Evolutionary conservation across 371 early-diverging fungal species (phyloP).

Genomic region (Catenaria anguillulae): DNA sequence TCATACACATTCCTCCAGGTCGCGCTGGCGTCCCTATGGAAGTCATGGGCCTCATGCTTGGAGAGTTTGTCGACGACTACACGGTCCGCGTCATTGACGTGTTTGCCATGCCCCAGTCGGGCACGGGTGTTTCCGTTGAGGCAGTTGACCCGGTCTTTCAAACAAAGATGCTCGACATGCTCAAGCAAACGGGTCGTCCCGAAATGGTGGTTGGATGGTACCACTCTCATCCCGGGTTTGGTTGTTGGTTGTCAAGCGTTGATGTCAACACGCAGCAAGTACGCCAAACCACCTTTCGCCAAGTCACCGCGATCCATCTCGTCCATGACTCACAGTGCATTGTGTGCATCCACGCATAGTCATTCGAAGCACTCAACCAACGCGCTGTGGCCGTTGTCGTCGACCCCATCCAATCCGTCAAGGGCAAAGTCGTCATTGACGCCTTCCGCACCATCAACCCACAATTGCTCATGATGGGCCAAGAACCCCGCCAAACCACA

Average conservation of each 20-base stretch:
- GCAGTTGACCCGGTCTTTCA: slow-evolving; percentile 99
- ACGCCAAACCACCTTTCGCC: slow-evolving; percentile 4
- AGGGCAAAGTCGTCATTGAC: slow-evolving; percentile 99
- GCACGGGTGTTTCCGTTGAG: slow-evolving; percentile 99
- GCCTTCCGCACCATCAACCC: slow-evolving; percentile 97
- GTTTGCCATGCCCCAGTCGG: slow-evolving; percentile 99
- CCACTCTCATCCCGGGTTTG: slow-evolving; percentile 99
- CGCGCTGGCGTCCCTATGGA: slow-evolving; percentile 99
- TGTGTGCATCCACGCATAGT: slow-evolving; percentile 22
- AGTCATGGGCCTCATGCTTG: slow-evolving; percentile 99
- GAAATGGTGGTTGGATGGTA: slow-evolving; percentile 99
- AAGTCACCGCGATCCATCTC: no score
- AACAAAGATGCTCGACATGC: slow-evolving; percentile 99
- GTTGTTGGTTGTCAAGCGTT: slow-evolving; percentile 99
- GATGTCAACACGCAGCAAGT: slow-evolving; percentile 99
- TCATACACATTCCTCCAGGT: slow-evolving; percentile 46
- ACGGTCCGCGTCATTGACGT: slow-evolving; percentile 99
- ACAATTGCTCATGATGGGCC: slow-evolving; percentile 70
- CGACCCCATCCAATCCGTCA: slow-evolving; percentile 99
- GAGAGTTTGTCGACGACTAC: slow-evolving; percentile 99
- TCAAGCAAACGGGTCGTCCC: slow-evolving; percentile 96
- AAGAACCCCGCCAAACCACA: slow-evolving; percentile 98
- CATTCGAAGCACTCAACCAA: slow-evolving; percentile 91
- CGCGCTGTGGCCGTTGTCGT: slow-evolving; percentile 99
- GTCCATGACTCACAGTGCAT: background rate